Evolutionary conservation across 768 basidiomycete genomes (phyloP).

Genomic region (Nidularia pulvinata): DNA sequence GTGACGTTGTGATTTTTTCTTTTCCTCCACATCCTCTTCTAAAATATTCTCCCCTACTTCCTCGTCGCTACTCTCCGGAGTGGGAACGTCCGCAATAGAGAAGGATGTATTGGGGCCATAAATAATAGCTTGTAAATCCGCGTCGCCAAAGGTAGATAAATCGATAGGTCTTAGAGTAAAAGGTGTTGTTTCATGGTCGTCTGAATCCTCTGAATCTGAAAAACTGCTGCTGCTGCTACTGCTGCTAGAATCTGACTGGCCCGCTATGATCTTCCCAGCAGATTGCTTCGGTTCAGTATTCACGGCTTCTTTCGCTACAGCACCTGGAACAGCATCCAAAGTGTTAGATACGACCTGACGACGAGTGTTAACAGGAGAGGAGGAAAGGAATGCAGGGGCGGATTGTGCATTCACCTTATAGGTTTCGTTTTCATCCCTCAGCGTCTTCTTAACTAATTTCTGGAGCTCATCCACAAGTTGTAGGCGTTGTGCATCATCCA

Average conservation of each 20-base stretch:
- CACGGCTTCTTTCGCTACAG: neutral
- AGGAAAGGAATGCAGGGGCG: slow-evolving; percentile 3
- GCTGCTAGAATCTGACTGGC: neutral
- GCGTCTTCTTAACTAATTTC: slow-evolving; percentile 23
- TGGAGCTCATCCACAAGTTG: slow-evolving; percentile 41
- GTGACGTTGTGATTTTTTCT: slow-evolving; percentile 11
- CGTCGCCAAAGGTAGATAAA: slow-evolving; percentile 18
- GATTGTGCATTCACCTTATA: slow-evolving; percentile 10
- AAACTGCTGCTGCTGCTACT: neutral
- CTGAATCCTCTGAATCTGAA: neutral
- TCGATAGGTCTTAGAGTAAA: slow-evolving; percentile 2
- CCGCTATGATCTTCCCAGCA: neutral
- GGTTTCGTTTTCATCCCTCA: slow-evolving; percentile 13
- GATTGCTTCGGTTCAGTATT: neutral
- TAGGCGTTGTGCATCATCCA: slow-evolving; percentile 15
- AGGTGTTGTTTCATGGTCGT: neutral
- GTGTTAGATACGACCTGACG: neutral
- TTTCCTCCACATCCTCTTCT: slow-evolving; percentile 29
- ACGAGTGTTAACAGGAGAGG: slow-evolving; percentile 4
- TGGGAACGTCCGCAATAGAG: slow-evolving; percentile 29
- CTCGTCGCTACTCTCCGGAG: slow-evolving; percentile 25
- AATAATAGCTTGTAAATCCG: slow-evolving; percentile 33
- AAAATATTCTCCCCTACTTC: slow-evolving; percentile 37
- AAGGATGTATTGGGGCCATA: slow-evolving; percentile 30
- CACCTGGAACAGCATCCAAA: neutral